Evolutionary conservation across 1,284 basidiomycete genomes (phyloP).

Genomic region (Vanrija sp.): DNA sequence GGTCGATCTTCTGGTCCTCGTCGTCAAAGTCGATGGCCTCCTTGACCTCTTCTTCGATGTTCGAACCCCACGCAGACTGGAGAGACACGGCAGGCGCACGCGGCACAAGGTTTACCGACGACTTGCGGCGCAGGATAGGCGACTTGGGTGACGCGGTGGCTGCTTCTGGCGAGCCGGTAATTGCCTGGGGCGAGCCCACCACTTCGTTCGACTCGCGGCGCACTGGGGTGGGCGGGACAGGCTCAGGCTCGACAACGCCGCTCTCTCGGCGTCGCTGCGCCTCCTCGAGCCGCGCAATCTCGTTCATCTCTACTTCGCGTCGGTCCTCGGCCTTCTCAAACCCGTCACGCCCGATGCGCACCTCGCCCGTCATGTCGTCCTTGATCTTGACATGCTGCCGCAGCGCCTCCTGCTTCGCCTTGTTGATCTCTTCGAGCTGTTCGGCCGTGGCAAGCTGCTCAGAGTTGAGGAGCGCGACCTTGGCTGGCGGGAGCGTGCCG

Average conservation of each 20-base stretch:
- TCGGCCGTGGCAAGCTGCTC: conserved; percentile 37
- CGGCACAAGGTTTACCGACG: background rate
- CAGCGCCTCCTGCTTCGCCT: conserved; percentile 28
- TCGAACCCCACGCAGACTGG: conserved; percentile 17
- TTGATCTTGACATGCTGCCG: conserved; percentile 36
- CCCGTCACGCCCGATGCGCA: conserved; percentile 40
- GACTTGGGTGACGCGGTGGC: background rate
- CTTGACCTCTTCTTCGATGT: background rate
- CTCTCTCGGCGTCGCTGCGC: conserved; percentile 9
- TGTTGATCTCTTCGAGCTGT: conserved; percentile 33
- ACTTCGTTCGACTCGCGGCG: background rate
- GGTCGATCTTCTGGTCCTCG: conserved; percentile 33
- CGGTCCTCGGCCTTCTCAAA: conserved; percentile 33
- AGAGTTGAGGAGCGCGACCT: conserved; percentile 33
- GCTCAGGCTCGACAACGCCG: background rate
- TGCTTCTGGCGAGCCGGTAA: background rate
- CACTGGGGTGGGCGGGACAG: background rate
- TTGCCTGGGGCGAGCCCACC: conserved; percentile 1
- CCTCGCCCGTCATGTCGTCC: conserved; percentile 15
- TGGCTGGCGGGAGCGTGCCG: conserved; percentile 18
- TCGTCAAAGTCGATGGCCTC: conserved; percentile 5
- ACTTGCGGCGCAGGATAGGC: background rate
- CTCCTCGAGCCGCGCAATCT: conserved; percentile 9
- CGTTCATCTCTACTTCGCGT: conserved; percentile 3
- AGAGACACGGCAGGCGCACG: background rate